phyloP scores from a whole-genome alignment of 257 asterid genomes.

The Solanum appendiculatum region DNA sequence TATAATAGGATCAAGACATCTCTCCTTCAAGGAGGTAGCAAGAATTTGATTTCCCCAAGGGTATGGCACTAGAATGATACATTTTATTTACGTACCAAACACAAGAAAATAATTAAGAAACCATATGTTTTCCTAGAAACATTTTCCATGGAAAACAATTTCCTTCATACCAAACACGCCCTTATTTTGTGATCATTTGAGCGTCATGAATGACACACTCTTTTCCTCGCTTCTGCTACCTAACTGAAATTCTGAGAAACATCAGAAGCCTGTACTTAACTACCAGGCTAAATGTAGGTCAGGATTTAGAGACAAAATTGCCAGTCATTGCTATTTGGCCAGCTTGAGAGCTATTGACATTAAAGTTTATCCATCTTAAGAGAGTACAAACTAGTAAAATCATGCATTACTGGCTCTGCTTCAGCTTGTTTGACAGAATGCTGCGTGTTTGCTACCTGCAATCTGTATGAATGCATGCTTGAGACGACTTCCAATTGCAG shows the following conservation, averaged over 20 bases:
- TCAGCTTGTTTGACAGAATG: not conserved
- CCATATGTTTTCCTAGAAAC: not conserved
- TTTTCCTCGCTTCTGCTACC: not conserved
- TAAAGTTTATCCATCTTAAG: not conserved
- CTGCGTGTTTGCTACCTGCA: not conserved
- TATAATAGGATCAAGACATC: not conserved
- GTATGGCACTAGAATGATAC: not conserved
- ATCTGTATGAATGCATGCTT: not conserved
- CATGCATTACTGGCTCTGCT: not conserved
- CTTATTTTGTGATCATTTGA: not conserved
- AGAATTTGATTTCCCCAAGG: not conserved
- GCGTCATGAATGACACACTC: not conserved
- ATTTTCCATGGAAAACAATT: not conserved
- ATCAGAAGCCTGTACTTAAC: not conserved
- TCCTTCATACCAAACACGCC: not conserved
- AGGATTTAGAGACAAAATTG: not conserved
- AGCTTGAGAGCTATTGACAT: not conserved
- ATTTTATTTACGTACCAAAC: not conserved
- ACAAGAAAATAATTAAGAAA: too few species aligned
- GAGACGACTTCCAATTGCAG: not conserved
- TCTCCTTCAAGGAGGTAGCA: not conserved
- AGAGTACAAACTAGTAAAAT: not conserved
- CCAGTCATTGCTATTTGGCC: not conserved
- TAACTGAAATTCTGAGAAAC: not conserved
- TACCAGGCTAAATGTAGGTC: not conserved